phyloP scores from a whole-genome alignment of 371 early-diverging fungal species.

The Syncephalastrum racemosum region DNA sequence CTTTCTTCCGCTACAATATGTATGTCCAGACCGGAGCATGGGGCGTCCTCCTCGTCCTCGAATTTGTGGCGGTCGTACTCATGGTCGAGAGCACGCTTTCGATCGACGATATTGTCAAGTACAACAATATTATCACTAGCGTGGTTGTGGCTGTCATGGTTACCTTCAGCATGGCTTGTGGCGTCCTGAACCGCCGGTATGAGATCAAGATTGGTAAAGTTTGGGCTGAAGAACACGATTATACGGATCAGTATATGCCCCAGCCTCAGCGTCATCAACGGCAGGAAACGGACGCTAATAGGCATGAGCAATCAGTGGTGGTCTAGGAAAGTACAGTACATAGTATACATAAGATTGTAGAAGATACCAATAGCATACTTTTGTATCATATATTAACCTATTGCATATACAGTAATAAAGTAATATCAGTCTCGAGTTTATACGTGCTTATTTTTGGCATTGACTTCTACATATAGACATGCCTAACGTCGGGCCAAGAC shows the following conservation, averaged over 20 bases:
- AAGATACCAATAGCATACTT: no score
- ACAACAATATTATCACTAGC: conserved; percentile 30
- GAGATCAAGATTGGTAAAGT: conserved; percentile 8
- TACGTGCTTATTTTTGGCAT: no score
- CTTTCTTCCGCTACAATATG: conserved; percentile 24
- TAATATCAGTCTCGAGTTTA: no score
- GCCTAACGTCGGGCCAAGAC: no score
- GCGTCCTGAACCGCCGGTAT: background rate
- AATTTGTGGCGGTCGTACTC: conserved; percentile 35
- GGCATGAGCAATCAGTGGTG: no score
- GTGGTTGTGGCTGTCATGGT: conserved; percentile 16
- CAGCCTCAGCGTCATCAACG: no score
- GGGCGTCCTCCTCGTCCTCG: conserved; percentile 33
- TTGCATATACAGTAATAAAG: no score
- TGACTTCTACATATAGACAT: no score
- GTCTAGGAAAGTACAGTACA: no score
- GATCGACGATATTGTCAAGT: conserved; percentile 32
- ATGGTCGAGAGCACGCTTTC: conserved; percentile 36
- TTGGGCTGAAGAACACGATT: conserved; percentile 17
- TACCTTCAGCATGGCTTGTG: conserved; percentile 4
- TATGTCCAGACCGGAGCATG: conserved; percentile 24
- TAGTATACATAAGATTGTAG: no score
- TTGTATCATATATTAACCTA: no score
- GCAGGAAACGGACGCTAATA: no score
- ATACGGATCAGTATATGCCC: conserved; percentile 3